A percentile compares a stretch with the other conserved stretches of the same genome.
Conservation (phyloP, 177 flowering plant genomes). For the Tripterygium wilfordii region DNA sequence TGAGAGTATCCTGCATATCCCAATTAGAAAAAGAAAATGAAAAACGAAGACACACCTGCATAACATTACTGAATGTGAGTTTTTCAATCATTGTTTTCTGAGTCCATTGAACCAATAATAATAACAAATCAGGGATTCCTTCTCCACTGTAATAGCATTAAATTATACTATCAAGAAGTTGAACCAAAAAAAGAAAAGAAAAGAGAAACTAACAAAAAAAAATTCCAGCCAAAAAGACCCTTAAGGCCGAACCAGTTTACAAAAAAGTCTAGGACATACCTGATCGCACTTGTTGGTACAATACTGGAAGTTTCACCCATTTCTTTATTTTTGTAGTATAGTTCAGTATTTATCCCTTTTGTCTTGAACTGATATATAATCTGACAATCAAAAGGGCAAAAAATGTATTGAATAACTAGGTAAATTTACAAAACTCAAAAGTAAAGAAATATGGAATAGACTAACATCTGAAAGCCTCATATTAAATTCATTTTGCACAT, state of each 20-base stretch:
- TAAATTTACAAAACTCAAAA: background rate
- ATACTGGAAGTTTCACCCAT: constrained; percentile 89
- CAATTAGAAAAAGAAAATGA: constrained; percentile 1
- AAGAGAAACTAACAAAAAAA: background rate
- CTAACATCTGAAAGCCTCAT: constrained; percentile 65
- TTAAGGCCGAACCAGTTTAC: background rate
- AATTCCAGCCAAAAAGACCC: background rate
- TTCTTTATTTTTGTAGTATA: constrained; percentile 89
- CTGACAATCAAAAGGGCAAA: constrained; percentile 26
- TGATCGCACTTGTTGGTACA: constrained; percentile 97
- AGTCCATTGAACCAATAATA: constrained; percentile 80
- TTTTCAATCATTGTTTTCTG: constrained; percentile 93
- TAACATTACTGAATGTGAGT: constrained; percentile 70
- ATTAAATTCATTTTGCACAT: constrained; percentile 78
- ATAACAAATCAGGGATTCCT: constrained; percentile 87
- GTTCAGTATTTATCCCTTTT: constrained; percentile 87
- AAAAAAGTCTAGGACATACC: constrained; percentile 24
- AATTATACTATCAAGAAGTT: background rate
- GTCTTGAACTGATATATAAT: constrained; percentile 75
- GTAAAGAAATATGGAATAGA: background rate
- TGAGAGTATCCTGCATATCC: background rate
- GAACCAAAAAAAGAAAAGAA: background rate
- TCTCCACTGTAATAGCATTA: constrained; percentile 62
- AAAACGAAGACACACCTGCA: constrained; percentile 53
- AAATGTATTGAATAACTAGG: background rate